A percentile compares a stretch with the other conserved stretches of the same genome.
Evolutionary conservation across 2,329 filamentous ascomycete genomes (phyloP).

Genomic region (Cladosporium halotolerans): DNA sequence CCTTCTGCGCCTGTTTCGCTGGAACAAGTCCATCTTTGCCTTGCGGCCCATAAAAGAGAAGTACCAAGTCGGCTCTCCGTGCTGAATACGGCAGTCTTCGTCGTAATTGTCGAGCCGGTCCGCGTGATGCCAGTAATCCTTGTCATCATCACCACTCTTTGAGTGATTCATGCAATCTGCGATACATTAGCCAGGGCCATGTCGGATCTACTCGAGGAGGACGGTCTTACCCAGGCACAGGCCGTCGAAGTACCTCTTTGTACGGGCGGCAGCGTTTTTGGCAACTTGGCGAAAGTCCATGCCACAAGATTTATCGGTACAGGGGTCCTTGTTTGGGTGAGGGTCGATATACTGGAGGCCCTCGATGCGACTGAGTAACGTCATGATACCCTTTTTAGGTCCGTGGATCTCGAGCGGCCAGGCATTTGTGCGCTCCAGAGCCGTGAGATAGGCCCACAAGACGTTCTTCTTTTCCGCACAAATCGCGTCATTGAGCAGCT

Average conservation of each 20-base stretch:
- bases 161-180: neutral
- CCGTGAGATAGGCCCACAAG: constrained; percentile 16
- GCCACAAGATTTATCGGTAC: neutral
- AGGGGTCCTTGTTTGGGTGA: neutral
- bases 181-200: neutral
- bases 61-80: constrained; percentile 28
- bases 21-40: constrained; percentile 13
- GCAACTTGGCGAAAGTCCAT: neutral
- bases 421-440: constrained; percentile 11
- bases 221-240: constrained; percentile 22
- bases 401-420: constrained; percentile 18
- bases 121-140: constrained; percentile 17
- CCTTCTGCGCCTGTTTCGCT: neutral
- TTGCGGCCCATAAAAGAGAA: constrained; percentile 21
- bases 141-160: neutral
- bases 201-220: neutral
- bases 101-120: constrained; percentile 22
- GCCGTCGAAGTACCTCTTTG: constrained; percentile 23
- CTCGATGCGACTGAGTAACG: constrained; percentile 7
- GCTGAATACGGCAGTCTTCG: constrained; percentile 21
- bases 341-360: constrained; percentile 10
- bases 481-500: constrained; percentile 3
- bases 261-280: neutral
- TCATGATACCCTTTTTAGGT: constrained; percentile 10
- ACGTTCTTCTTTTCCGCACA: constrained; percentile 4